These are phyloP conservation scores for Daedaleopsis sinensis DNA, from an alignment of 768 basidiomycete genomes.

Conservation along the genomic window DNA sequence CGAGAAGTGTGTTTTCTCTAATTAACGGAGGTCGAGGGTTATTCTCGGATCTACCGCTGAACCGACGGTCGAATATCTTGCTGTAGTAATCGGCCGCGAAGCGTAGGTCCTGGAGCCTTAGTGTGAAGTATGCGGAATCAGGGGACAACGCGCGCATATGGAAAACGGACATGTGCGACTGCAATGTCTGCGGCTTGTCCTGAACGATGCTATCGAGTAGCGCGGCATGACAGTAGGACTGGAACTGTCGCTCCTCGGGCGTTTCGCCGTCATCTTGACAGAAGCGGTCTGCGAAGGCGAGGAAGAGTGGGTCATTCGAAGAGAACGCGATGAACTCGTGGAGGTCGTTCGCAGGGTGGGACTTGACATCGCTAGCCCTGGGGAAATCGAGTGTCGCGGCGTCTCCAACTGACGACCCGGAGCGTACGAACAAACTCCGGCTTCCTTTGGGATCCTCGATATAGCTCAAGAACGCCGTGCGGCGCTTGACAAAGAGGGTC, in stretches of 20 bases:
- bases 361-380: slow-evolving; percentile 64
- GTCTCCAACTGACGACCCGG: slow-evolving; percentile 83
- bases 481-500: slow-evolving; percentile 89
- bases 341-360: slow-evolving; percentile 72
- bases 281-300: slow-evolving; percentile 82
- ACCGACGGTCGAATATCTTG: slow-evolving; percentile 72
- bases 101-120: slow-evolving; percentile 72
- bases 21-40: slow-evolving; percentile 69
- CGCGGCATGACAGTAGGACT: slow-evolving; percentile 73
- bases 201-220: slow-evolving; percentile 88
- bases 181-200: slow-evolving; percentile 82
- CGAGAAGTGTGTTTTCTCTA: slow-evolving; percentile 71
- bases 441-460: slow-evolving; percentile 93
- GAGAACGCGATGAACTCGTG: slow-evolving; percentile 87
- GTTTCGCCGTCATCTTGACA: slow-evolving; percentile 64
- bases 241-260: slow-evolving; percentile 61
- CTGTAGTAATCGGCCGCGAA: slow-evolving; percentile 79
- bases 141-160: slow-evolving; percentile 65
- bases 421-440: slow-evolving; percentile 86
- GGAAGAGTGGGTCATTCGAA: slow-evolving; percentile 77
- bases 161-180: slow-evolving; percentile 74
- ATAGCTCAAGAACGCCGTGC: slow-evolving; percentile 92
- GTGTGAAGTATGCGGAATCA: slow-evolving; percentile 60
- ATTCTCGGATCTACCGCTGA: slow-evolving; percentile 72
- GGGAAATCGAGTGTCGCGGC: slow-evolving; percentile 87